These are phyloP conservation scores for Ustilago tritici DNA, from an alignment of 1,284 basidiomycete genomes.

Conservation along the genomic window DNA sequence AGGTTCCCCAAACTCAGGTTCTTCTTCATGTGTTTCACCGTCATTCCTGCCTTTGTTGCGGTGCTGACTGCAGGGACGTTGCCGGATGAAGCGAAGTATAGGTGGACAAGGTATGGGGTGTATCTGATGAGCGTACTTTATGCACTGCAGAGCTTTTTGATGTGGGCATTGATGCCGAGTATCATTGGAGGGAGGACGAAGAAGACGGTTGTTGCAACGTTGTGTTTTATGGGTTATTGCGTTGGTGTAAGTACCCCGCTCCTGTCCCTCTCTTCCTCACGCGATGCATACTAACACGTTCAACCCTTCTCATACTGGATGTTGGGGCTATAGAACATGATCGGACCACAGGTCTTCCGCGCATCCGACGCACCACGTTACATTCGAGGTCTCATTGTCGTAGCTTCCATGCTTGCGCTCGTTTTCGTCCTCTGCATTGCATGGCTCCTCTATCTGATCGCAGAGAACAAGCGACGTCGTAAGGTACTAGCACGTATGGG, in stretches of 20 bases:
- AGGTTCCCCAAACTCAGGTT: constrained; percentile 53
- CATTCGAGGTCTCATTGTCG: constrained; percentile 58
- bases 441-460: constrained; percentile 26
- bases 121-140: constrained; percentile 64
- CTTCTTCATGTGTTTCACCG: constrained; percentile 63
- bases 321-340: constrained; percentile 29
- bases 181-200: constrained; percentile 69
- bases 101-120: constrained; percentile 61
- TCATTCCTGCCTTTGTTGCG: constrained; percentile 18
- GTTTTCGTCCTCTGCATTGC: constrained; percentile 21
- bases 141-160: constrained; percentile 60
- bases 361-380: constrained; percentile 67
- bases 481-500: constrained; percentile 33
- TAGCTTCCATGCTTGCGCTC: constrained; percentile 46
- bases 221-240: constrained; percentile 67
- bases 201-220: constrained; percentile 59
- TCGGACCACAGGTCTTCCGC: constrained; percentile 61
- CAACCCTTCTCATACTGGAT: neutral
- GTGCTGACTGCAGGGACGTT: constrained; percentile 43
- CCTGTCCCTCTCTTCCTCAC: neutral
- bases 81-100: constrained; percentile 35
- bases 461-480: constrained; percentile 25
- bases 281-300: neutral
- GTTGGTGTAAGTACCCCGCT: constrained; percentile 37
- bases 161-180: constrained; percentile 63